Evolutionary conservation across 2,329 filamentous ascomycete species (phyloP).

Genomic region (Penicillium sp.): DNA sequence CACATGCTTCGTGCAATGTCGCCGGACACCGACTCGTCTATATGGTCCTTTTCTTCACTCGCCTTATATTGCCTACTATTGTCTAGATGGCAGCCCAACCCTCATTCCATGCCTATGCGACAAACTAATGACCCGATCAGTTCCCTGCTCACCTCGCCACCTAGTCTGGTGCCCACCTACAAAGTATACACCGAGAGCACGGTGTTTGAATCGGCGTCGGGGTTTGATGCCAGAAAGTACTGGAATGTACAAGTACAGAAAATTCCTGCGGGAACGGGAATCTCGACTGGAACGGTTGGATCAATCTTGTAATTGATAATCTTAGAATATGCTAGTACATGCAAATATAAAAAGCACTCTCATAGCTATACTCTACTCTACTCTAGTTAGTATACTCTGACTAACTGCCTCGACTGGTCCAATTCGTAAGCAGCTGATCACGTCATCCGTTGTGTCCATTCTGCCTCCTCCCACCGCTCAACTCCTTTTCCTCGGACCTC

Average conservation of each 20-base stretch:
- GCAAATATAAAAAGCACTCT: not conserved
- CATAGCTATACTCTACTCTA: too few relatives aligned
- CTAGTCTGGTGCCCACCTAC: not conserved
- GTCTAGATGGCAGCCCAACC: not conserved
- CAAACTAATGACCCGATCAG: not conserved
- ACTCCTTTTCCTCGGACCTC: constrained; percentile 24
- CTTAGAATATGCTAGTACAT: not conserved
- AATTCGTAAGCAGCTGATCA: constrained; percentile 41
- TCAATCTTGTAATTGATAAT: constrained; percentile 3
- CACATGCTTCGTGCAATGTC: not conserved
- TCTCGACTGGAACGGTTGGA: not conserved
- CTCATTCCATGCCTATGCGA: not conserved
- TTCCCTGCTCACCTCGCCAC: not conserved
- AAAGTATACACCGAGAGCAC: not conserved
- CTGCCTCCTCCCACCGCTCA: constrained; percentile 20
- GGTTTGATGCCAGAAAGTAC: constrained; percentile 5
- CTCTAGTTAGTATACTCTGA: not conserved
- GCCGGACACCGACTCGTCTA: not conserved
- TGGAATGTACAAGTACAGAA: not conserved
- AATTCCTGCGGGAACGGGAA: not conserved
- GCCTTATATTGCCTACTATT: not conserved
- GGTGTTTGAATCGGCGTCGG: not conserved
- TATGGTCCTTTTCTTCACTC: not conserved
- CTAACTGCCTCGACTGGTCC: constrained; percentile 11
- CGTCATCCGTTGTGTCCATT: constrained; percentile 30